phyloP scores from a whole-genome alignment of 1,284 basidiomycete genomes.

The Coniferiporia sulphurascens region DNA sequence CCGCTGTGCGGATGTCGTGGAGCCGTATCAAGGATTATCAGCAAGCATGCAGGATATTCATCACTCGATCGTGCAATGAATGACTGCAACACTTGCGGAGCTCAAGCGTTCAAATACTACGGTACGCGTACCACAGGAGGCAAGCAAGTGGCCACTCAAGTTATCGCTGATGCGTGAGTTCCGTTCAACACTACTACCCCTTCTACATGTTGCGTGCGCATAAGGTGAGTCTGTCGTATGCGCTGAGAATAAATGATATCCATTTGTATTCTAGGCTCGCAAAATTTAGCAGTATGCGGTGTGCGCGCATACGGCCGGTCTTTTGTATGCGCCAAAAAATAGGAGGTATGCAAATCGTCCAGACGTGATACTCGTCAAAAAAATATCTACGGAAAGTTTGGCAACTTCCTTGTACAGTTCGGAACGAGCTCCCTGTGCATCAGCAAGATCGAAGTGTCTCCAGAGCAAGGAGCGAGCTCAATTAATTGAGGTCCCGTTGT shows the following conservation, averaged over 20 bases:
- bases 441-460: conserved; percentile 26
- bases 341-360: neutral
- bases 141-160: too few species aligned
- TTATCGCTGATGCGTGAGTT: too few species aligned
- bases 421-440: conserved; percentile 32
- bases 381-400: conserved; percentile 10
- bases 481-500: conserved; percentile 26
- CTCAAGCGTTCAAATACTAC: conserved; percentile 84
- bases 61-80: conserved; percentile 89
- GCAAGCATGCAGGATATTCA: conserved; percentile 90
- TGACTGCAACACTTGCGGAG: conserved; percentile 88
- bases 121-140: too few species aligned
- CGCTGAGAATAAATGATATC: too few species aligned
- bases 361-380: neutral
- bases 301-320: too few species aligned
- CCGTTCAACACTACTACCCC: too few species aligned
- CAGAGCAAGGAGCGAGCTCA: conserved; percentile 27
- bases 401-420: conserved; percentile 25
- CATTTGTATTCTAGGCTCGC: too few species aligned
- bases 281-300: too few species aligned
- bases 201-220: too few species aligned
- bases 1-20: conserved; percentile 87
- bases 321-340: too few species aligned
- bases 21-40: conserved; percentile 85
- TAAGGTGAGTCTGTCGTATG: too few species aligned